phyloP scores from a whole-genome alignment of 202 grass and related monocot species.

The Miscanthus sacchariflorus region DNA sequence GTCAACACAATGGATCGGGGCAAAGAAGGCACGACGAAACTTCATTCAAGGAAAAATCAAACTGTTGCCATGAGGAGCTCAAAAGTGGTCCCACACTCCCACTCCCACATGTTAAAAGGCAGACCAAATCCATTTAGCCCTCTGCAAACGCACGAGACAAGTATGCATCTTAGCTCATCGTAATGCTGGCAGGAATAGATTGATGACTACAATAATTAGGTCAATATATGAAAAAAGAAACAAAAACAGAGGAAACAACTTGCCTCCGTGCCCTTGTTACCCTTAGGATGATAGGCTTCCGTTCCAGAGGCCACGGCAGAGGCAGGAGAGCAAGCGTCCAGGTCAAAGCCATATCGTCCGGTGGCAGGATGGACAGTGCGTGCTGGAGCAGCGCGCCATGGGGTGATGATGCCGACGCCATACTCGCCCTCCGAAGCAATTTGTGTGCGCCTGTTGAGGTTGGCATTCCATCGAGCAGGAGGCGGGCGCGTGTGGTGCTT shows the following conservation, averaged over 20 bases:
- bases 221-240: background rate
- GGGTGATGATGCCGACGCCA: background rate
- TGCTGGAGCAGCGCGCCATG: background rate
- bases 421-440: background rate
- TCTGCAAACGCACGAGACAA: background rate
- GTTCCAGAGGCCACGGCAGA: background rate
- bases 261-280: background rate
- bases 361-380: background rate
- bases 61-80: background rate
- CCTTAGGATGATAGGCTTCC: background rate
- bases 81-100: background rate
- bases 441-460: background rate
- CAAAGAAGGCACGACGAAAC: background rate
- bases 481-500: background rate
- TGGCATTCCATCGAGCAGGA: background rate
- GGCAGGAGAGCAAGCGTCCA: background rate
- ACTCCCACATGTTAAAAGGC: background rate
- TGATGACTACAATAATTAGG: background rate
- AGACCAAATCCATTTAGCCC: no score
- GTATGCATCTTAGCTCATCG: background rate
- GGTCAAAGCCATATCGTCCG: background rate
- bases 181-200: background rate
- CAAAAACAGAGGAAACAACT: background rate
- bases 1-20: background rate
- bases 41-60: background rate